phyloP scores from a whole-genome alignment of 1,284 basidiomycete species.

The Cerioporus squamosus region DNA sequence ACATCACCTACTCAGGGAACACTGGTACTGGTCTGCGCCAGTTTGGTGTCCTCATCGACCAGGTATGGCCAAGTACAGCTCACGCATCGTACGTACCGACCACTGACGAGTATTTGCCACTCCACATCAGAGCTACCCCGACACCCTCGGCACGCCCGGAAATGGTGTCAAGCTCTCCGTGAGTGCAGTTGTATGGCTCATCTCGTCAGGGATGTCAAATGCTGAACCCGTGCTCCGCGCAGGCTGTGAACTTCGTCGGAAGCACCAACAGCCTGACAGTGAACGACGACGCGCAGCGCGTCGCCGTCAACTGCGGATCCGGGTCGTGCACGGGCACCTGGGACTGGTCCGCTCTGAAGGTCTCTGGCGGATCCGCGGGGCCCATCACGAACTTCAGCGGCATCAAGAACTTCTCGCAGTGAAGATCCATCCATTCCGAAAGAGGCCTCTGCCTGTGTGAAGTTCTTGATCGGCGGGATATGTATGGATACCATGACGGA shows the following conservation, averaged over 20 bases:
- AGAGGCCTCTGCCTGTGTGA: background rate
- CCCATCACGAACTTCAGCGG: constrained; percentile 41
- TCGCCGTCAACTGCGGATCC: constrained; percentile 39
- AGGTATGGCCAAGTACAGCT: constrained; percentile 22
- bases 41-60: constrained; percentile 45
- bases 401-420: constrained; percentile 41
- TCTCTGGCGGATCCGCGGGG: constrained; percentile 48
- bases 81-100: too few species aligned
- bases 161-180: constrained; percentile 37
- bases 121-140: constrained; percentile 39
- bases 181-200: constrained; percentile 1
- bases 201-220: background rate
- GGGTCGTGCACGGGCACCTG: constrained; percentile 46
- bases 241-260: constrained; percentile 38
- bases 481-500: background rate
- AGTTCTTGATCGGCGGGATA: background rate
- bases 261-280: constrained; percentile 32
- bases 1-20: constrained; percentile 42
- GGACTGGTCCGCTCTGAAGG: constrained; percentile 54
- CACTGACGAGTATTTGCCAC: background rate
- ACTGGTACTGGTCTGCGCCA: constrained; percentile 32
- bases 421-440: constrained; percentile 13
- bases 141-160: constrained; percentile 41
- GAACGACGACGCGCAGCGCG: constrained; percentile 30
- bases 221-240: background rate